Evolutionary conservation across 208 protist species (phyloP), one percentile per base, ranked within the genome.

Genomic region (Blechomonas ayalai): DNA sequence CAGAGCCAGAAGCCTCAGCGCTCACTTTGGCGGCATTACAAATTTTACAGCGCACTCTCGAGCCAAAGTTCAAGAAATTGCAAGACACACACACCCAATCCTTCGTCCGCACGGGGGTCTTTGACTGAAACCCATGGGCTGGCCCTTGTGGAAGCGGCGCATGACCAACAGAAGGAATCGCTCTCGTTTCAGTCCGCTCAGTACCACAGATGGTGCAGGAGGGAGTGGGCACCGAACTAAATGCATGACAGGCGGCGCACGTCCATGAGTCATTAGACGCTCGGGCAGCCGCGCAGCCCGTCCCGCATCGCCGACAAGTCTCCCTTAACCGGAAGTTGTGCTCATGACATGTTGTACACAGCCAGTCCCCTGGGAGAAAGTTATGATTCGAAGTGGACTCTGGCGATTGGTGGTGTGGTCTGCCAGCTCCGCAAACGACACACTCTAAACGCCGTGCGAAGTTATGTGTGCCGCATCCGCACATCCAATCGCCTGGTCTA

Each of bases 391-490:
- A 3, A 20, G n/a, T 8, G 40, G 3, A 35, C 4, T 12, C 12
- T 16, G 44, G 22, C 18, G 5, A 20, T 27, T 10, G 47, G 32
- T 0, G 42, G 29, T 10, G 33, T 24, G 10, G 59, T 46, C 1
- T 37, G n/a, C 36, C 79, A 88, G 3, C 44, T 48, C 2, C n/a
- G n/a, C n/a, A n/a, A n/a, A n/a, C n/a, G n/a, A 75, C 22, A 37
- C 79, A 88, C 0, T 15, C 9, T 4, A 44, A 47, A 19, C 77
- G 64, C 23, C 55, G 55, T 0, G 75, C 56, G 47, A 92, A 89
- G 51, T 92, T 92, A 39, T 83, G 73, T 10, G 54, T 52, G 13
- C 80, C 77, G 38, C 83, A 92, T 0, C 31, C 51, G 52, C 83
- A 92, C 22, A 70, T 42, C 80, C 83, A 92, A 48, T 92, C 78